Evolutionary conservation across 352 stramenopile species (phyloP), one percentile per base, ranked within the genome.

Genomic region (Pythium coloratum): DNA sequence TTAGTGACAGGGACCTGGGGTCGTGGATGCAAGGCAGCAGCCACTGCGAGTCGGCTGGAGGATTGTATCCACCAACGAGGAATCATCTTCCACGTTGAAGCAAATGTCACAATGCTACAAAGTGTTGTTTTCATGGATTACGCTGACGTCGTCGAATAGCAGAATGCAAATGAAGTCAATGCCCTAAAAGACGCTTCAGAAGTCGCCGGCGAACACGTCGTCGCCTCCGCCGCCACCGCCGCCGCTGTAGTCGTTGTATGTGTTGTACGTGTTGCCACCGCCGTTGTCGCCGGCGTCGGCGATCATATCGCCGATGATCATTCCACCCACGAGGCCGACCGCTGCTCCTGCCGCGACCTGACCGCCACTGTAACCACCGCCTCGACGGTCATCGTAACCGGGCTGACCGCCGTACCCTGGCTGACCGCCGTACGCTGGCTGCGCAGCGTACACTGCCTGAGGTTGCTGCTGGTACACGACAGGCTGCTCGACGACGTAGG

Each of bases 141-240:
- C 20, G 20, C 20, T 24, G 20, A 24, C 20, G 20, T 24, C 20
- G 20, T 24, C 20, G 20, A 24, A 24, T 24, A 24, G 20, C 20
- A 24, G 20, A 24, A 24, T 24, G 20, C 20, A 24, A 24, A 24
- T 24, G 20, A 24, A 24, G 20, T 24, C 20, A 24, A 24, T 24
- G 20, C 20, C 20, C 20, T 24, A 24, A 24, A 24, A 24, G 20
- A 24, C 20, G 20, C 20, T 24, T 24, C 20, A 24, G 20, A 66
- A 66, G 34, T 66, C 59, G 18, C 59, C 59, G 24, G 59, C 59
- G 34, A 66, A 66, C n/a, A 49, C 20, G n/a, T 33, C 59, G 44
- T 24, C 20, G 20, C 20, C 20, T 24, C 55, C n/a, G 14, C 54
- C 30, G 16, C 32, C 34, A 8, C 42, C 56, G 14, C 56, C 56